Conservation (phyloP, 2,329 filamentous ascomycete species). For the Monosporascus sp. region DNA sequence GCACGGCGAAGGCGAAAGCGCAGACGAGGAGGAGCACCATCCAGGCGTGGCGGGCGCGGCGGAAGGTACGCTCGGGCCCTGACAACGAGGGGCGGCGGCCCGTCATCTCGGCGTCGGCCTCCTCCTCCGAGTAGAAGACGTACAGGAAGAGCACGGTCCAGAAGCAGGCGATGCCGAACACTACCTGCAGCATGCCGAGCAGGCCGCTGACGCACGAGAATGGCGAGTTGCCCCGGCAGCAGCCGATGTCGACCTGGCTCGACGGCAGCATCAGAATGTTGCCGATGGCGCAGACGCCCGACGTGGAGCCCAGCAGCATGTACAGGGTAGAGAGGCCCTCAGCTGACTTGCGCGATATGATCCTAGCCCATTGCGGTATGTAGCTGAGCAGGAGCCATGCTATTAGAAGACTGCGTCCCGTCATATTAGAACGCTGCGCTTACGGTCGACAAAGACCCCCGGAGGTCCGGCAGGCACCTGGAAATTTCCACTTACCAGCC, state of each 20-base stretch:
- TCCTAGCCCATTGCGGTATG: constrained; percentile 2
- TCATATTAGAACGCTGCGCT: background rate
- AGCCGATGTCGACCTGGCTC: constrained; percentile 15
- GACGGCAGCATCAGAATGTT: constrained; percentile 14
- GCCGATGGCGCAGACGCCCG: constrained; percentile 3
- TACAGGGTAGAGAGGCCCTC: constrained; percentile 3
- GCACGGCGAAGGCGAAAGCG: constrained; percentile 9
- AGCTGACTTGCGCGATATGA: constrained; percentile 1
- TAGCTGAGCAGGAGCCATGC: constrained; percentile 2
- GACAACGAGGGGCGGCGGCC: constrained; percentile 19
- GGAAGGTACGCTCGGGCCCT: constrained; percentile 20
- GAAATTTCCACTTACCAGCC: no score
- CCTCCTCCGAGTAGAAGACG: constrained; percentile 22
- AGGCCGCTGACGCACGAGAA: constrained; percentile 16
- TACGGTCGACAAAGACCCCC: no score
- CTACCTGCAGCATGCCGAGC: constrained; percentile 15
- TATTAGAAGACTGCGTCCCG: background rate
- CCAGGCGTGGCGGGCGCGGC: constrained; percentile 19
- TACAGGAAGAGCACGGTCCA: constrained; percentile 18
- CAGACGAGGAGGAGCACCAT: constrained; percentile 15
- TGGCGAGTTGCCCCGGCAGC: constrained; percentile 11
- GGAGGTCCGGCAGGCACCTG: no score
- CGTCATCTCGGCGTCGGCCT: constrained; percentile 20
- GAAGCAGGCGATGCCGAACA: constrained; percentile 16
- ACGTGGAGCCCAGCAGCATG: constrained; percentile 2